Base-by-base conservation (phyloP, 2,329 filamentous ascomycete species). In the Botryotinia narcissicola region DNA sequence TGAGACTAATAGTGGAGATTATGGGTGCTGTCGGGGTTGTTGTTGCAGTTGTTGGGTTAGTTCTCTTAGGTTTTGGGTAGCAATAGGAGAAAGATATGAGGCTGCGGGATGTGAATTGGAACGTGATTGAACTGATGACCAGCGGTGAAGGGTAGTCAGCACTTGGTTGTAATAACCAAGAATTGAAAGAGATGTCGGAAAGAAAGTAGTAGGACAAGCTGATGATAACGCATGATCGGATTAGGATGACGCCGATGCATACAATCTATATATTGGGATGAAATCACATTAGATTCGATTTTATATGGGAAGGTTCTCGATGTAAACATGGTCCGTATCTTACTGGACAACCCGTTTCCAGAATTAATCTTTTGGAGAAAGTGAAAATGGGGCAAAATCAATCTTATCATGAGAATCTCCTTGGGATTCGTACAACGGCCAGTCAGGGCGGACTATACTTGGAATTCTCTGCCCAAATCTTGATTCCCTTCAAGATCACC, bases 31-130 rank as follows among this genome's bases (percentile, higher is more conserved):
- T 70, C 5, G 71, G 71, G 6, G 62, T 70, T 20, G 37, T 48
- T 22, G 54, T 68, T 37, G 71, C 71, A 25, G 42, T 60, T 25
- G 25, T 70, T 18, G 63, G 71, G 22, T 60, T 70, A 18, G 42
- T 40, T n/a, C 22, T 66, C 6, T 60, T 68, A 20, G 29, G 60
- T 6, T 29, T 60, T 32, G 40, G 63, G 18, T 54, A 67, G 60
- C n/a, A 29, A 32, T 32, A 29, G 51, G 14, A 57, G 51, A 29
- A 29, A 16, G 18, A 57, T 32, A 57, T 18, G n/a, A 35, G 29
- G n/a, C 40, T 35, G 63, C 5, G 14, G n/a, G 37, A 12, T 29
- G 16, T 44, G 66, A 7, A 40, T 25, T 16, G 14, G 8, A 29
- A 29, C 5, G 8, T 16, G 32, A 37, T 25, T 42, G 2, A 42